Evolutionary conservation across 495 filamentous ascomycete genomes (phyloP).

Genomic region (Aspergillus taichungensis): DNA sequence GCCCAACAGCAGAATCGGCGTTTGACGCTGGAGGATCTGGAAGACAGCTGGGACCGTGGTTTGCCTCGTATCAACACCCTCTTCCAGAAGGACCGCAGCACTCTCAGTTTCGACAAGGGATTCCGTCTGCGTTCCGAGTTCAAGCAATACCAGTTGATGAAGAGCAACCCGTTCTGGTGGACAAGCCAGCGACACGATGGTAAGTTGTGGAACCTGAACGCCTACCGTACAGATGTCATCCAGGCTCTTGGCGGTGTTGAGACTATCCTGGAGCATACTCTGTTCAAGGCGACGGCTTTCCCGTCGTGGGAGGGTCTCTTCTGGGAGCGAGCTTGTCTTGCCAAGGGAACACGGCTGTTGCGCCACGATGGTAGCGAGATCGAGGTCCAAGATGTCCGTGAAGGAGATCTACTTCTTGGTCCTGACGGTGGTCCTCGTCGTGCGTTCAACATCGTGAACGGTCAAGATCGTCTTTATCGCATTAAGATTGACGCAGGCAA

Average conservation of each 20-base stretch:
- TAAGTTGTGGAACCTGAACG: constrained; percentile 97
- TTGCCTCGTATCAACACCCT: constrained; percentile 97
- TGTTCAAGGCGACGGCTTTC: constrained; percentile 98
- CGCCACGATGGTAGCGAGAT: constrained; percentile 32
- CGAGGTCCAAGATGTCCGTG: constrained; percentile 39
- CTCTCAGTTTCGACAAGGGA: constrained; percentile 96
- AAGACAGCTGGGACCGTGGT: constrained; percentile 98
- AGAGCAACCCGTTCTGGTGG: constrained; percentile 99
- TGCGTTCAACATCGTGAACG: constrained; percentile 40
- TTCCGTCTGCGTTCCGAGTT: constrained; percentile 95
- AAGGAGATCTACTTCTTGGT: constrained; percentile 39
- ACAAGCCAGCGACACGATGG: constrained; percentile 96
- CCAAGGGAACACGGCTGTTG: constrained; percentile 29
- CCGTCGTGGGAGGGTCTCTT: constrained; percentile 98
- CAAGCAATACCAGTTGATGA: constrained; percentile 98
- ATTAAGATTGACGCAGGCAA: constrained; percentile 25
- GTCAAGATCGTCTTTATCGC: constrained; percentile 36
- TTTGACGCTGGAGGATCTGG: constrained; percentile 90
- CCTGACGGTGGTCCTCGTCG: constrained; percentile 37
- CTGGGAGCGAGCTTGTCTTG: constrained; percentile 76
- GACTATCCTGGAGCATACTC: constrained; percentile 94
- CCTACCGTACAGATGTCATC: constrained; percentile 97
- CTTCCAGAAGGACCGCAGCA: constrained; percentile 98
- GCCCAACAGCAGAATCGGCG: constrained; percentile 96
- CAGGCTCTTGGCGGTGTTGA: constrained; percentile 99